Base-by-base conservation (phyloP, 441 rosid genomes). In the Manihot esculenta region DNA sequence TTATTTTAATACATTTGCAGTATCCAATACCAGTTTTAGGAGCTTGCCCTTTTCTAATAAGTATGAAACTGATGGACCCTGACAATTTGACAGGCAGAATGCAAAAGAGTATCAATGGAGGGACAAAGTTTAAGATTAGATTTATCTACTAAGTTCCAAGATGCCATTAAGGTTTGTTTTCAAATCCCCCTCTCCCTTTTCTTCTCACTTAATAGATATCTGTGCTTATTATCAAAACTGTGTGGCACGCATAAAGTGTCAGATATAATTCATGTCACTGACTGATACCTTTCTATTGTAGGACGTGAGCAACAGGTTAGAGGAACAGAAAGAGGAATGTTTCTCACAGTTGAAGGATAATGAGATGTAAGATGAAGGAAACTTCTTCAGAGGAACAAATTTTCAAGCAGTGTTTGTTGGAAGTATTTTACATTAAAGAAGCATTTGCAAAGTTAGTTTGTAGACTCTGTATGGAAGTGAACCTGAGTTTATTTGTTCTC, bases 281-380 rank as follows among this genome's bases (percentile, higher is more conserved):
- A 47, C 48, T 60, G 21, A 17, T 50, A 38, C 70, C 72, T 27
- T 80, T 79, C 70, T 80, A 50, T 51, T 66, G 51, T 80, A 94
- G 97, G 99, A 91, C 72, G 97, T 92, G 77, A 92, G 91, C 84
- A 73, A 77, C 66, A 94, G 81, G 91, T 82, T 94, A 77, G 99
- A 89, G 26, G 92, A 88, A 78, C 97, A 92, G 82, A 94, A 92
- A 77, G 89, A 90, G 66, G 99, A 90, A 70, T 84, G 83, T 72
- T 88, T 91, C 69, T 30, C 91, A 30, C 94, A 90, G 80, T 86
- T 94, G 67, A 94, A 86, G 82, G 97, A 94, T 82, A 94, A 94
- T 78, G 99, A 91, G 74, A 94, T 84, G 99, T 94, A 85, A 89
- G 95, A 70, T 48, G 2, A 26, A 70, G 47, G 63, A 51, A 74